These are phyloP conservation scores for Epichloe gansuensis DNA, from an alignment of 2,329 filamentous ascomycete species.

Conservation along the genomic window DNA sequence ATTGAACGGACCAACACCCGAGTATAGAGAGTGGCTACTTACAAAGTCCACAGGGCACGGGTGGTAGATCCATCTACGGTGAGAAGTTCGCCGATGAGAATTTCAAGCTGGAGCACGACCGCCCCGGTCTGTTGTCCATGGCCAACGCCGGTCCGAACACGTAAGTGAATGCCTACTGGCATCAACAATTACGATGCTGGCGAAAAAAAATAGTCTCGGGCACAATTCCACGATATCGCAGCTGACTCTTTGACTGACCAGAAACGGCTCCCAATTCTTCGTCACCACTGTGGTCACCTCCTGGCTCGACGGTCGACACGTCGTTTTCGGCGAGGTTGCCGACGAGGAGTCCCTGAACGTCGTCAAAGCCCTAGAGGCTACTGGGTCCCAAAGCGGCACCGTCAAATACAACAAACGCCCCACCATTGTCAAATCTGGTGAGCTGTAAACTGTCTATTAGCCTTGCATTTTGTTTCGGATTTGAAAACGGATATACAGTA, in stretches of 20 bases:
- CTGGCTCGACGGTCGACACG: constrained; percentile 74
- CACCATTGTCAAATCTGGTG: constrained; percentile 43
- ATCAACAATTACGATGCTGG: background rate
- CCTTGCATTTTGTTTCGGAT: constrained; percentile 2
- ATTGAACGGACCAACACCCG: background rate
- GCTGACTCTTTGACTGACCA: constrained; percentile 21
- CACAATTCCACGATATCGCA: background rate
- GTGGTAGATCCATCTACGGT: constrained; percentile 88
- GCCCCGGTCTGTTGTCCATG: constrained; percentile 79
- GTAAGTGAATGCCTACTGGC: constrained; percentile 28
- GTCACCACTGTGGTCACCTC: constrained; percentile 83
- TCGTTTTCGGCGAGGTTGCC: constrained; percentile 69
- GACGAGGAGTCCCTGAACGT: constrained; percentile 34
- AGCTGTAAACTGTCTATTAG: constrained; percentile 26
- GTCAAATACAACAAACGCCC: constrained; percentile 45
- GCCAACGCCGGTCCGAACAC: constrained; percentile 94
- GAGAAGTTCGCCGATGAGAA: constrained; percentile 94
- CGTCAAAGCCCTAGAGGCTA: constrained; percentile 50
- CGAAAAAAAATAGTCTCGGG: background rate
- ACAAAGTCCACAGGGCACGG: constrained; percentile 57
- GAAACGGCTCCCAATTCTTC: constrained; percentile 98
- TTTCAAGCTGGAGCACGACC: constrained; percentile 63
- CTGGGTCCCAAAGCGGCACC: constrained; percentile 40
- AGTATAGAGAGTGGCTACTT: background rate
- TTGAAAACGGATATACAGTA: constrained; percentile 1